A percentile compares a stretch with the other conserved stretches of the same genome.
Evolutionary conservation across 2,329 filamentous ascomycete genomes (phyloP).

Genomic region (Colletotrichum theobromicola): DNA sequence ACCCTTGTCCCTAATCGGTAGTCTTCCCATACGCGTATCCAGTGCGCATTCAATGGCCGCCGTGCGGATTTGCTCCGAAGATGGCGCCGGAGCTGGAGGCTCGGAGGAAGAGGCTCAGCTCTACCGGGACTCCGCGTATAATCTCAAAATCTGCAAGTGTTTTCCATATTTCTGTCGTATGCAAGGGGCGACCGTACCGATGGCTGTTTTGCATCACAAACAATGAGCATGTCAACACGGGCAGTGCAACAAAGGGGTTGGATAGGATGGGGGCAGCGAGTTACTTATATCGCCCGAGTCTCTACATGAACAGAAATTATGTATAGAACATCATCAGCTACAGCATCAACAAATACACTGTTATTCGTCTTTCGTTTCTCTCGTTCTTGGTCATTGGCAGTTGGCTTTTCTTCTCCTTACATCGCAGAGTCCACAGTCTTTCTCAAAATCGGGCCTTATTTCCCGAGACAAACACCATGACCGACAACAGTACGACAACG

Average conservation of each 20-base stretch:
- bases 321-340: not conserved
- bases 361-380: not conserved
- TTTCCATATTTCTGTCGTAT: not conserved
- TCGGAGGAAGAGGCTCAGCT: constrained; percentile 4
- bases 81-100: not conserved
- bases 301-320: not conserved
- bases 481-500: not conserved
- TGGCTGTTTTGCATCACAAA: not conserved
- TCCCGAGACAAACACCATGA: not conserved
- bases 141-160: constrained; percentile 7
- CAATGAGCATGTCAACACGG: not conserved
- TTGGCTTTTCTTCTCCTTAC: not conserved
- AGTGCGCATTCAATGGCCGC: not conserved
- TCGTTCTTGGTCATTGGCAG: rapidly evolving
- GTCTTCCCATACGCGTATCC: constrained; percentile 2
- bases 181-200: not conserved
- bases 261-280: not conserved
- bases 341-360: not conserved
- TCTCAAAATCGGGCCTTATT: not conserved
- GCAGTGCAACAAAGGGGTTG: not conserved
- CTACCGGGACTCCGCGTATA: constrained; percentile 12
- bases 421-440: not conserved
- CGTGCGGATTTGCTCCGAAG: not conserved
- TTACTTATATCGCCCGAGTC: not conserved
- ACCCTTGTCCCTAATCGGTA: not conserved